Evolutionary conservation across 805 yeast species (phyloP), one percentile per base, ranked within the genome.

Genomic region (Saturnispora hagleri): DNA sequence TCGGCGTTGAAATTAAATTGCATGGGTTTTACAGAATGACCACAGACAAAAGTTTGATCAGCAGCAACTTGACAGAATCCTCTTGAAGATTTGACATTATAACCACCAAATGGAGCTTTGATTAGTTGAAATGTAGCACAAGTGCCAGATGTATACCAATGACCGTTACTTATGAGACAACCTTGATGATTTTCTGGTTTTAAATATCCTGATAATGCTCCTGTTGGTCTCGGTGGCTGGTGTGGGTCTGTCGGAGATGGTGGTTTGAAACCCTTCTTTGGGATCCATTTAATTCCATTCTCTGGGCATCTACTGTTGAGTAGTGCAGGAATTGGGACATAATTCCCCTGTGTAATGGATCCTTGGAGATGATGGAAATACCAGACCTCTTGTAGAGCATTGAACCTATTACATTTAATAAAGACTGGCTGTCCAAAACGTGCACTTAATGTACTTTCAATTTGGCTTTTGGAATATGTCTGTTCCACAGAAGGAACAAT

Each of bases 91-190:
- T 74, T 74, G 44, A 90, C 62, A 52, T 80, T 76, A 60, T 79
- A 77, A n/a, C 93, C 93, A 3, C 93, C 93, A 66, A 80, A 80
- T 34, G 77, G 76, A 33, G 84, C 79, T 50, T 80, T 74, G 33
- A 67, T 61, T 26, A 86, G 59, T 26, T 73, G 73, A 68, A 74
- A 90, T 5, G 84, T 80, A 4, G 97, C 98, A 67, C 97, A 91
- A 0, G 93, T 80, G 1, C 97, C 97, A 17, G 75, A 73, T 4
- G 76, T 63, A 68, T 84, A 87, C 93, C 95, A 90, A 57, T 80
- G 77, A 4, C 99, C 99, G 61, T 80, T 86, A 54, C 86, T 79
- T 61, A 90, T 91, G 53, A 91, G 69, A 67, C 96, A 88, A 9
- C 96, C 96, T 4, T 66, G 56, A 53, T 82, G 76, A 42, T 69